A percentile compares a stretch with the other conserved stretches of the same genome.
phyloP scores from a whole-genome alignment of 208 protist species.

The Endotrypanum monterogeii region DNA sequence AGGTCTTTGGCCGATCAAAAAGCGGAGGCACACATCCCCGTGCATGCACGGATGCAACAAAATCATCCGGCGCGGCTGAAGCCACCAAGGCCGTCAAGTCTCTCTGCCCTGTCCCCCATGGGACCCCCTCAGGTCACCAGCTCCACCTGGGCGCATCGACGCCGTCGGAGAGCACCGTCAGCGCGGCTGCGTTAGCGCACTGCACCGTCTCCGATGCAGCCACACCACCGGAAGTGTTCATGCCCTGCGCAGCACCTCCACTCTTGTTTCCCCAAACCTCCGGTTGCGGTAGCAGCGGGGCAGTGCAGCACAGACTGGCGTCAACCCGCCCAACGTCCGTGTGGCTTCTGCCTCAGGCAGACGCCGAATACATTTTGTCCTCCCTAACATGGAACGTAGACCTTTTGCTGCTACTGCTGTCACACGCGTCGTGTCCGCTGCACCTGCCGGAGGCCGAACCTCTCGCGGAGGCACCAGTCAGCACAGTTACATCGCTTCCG shows the following conservation, averaged over 20 bases:
- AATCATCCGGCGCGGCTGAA: not conserved
- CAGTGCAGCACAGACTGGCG: not conserved
- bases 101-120: not conserved
- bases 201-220: not conserved
- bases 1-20: not conserved
- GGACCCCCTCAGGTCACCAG: not conserved
- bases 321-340: constrained; percentile 5
- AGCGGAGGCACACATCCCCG: not conserved
- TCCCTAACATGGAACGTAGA: constrained; percentile 73
- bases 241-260: not conserved
- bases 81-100: not conserved
- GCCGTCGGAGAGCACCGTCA: not conserved
- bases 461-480: not conserved
- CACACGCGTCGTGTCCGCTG: constrained; percentile 50
- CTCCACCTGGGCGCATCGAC: not conserved
- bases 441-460: constrained; percentile 12
- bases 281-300: not conserved
- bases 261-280: not conserved
- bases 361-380: constrained; percentile 59
- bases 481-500: not conserved
- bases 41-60: not conserved
- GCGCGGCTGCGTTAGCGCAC: not conserved
- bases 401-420: constrained; percentile 55
- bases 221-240: not conserved
- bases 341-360: constrained; percentile 40